Percentiles rank a stretch among this genome's conserved stretches.
phyloP scores from a whole-genome alignment of 2,329 filamentous ascomycete species.

The Pyricularia grisea region DNA sequence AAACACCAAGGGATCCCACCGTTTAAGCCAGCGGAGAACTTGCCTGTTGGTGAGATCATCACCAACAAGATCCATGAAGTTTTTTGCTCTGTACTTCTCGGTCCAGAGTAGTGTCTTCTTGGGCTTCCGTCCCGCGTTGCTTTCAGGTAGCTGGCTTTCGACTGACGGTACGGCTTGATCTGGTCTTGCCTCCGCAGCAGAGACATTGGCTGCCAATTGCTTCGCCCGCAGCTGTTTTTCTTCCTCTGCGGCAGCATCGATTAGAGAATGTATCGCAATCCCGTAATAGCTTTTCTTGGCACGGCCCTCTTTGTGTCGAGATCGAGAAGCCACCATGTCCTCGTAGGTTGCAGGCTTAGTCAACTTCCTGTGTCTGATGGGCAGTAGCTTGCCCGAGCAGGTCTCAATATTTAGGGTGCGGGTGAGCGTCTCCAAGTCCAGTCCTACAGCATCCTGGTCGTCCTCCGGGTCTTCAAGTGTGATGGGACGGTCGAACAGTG shows the following conservation, averaged over 20 bases:
- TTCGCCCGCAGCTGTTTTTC: conserved; percentile 26
- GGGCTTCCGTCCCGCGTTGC: conserved; percentile 24
- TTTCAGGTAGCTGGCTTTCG: conserved; percentile 19
- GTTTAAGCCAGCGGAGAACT: conserved; percentile 87
- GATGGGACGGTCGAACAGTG: conserved; percentile 1
- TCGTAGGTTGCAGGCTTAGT: conserved; percentile 47
- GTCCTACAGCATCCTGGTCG: neutral
- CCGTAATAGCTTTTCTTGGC: conserved; percentile 79
- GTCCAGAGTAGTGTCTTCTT: conserved; percentile 70
- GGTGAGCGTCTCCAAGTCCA: neutral
- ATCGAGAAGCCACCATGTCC: conserved; percentile 57
- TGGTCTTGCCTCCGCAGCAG: neutral
- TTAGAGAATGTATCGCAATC: conserved; percentile 77
- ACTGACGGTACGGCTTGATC: conserved; percentile 31
- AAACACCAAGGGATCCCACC: conserved; percentile 89
- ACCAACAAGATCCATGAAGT: conserved; percentile 87
- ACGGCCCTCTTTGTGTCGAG: conserved; percentile 55
- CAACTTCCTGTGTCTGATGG: conserved; percentile 44
- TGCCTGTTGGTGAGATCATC: conserved; percentile 89
- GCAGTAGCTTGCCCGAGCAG: conserved; percentile 46
- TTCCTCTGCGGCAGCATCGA: conserved; percentile 61
- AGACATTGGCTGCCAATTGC: conserved; percentile 6
- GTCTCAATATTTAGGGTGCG: conserved; percentile 20
- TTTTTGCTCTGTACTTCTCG: conserved; percentile 89
- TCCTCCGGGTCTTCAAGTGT: neutral